These are phyloP conservation scores for Penicillium pancosmium DNA, from an alignment of 495 filamentous ascomycete genomes.

Conservation along the genomic window DNA sequence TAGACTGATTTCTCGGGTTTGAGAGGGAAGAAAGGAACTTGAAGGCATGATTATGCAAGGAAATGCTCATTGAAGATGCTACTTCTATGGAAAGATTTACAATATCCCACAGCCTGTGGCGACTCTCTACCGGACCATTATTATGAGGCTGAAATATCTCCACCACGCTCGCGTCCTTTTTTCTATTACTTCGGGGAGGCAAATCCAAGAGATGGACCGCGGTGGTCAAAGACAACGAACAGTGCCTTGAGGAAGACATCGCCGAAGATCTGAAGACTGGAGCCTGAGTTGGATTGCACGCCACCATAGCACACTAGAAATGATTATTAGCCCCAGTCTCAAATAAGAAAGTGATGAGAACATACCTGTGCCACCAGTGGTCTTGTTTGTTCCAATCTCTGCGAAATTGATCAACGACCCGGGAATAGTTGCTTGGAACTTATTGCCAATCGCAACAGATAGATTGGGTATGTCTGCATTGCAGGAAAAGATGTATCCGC, in stretches of 20 bases:
- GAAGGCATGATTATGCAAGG: not conserved
- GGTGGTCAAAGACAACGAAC: constrained; percentile 74
- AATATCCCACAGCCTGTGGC: not conserved
- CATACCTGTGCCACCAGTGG: constrained; percentile 43
- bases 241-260: constrained; percentile 80
- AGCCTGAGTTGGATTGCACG: constrained; percentile 62
- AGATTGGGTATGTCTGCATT: constrained; percentile 63
- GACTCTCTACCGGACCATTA: not conserved
- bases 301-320: constrained; percentile 69
- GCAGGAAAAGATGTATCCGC: constrained; percentile 72
- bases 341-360: constrained; percentile 4
- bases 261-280: constrained; percentile 70
- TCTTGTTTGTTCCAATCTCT: constrained; percentile 49
- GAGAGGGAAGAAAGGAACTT: not conserved
- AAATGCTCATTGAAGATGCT: not conserved
- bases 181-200: constrained; percentile 25
- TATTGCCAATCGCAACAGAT: constrained; percentile 62
- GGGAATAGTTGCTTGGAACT: constrained; percentile 62
- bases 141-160: not conserved
- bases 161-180: not conserved
- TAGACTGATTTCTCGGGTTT: not conserved
- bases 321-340: constrained; percentile 40
- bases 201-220: constrained; percentile 48
- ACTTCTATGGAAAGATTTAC: constrained; percentile 3
- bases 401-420: constrained; percentile 70